Evolutionary conservation across 371 early-diverging fungal genomes (phyloP).

Genomic region (Entomophthora muscae): DNA sequence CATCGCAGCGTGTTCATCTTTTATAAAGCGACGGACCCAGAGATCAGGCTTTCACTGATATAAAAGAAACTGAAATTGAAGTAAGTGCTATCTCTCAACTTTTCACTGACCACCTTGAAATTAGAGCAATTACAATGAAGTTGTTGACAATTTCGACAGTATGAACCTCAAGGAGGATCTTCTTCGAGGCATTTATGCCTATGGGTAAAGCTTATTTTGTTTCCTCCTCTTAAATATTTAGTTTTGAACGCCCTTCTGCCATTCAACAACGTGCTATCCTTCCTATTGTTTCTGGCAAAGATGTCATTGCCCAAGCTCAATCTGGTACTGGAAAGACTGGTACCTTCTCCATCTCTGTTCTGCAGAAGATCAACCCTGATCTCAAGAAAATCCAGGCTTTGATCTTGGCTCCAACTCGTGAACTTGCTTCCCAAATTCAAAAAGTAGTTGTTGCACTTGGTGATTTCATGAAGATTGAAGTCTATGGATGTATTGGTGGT

Average conservation of each 20-base stretch:
- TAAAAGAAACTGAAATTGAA: constrained; percentile 24
- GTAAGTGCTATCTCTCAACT: constrained; percentile 12
- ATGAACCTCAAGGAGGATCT: constrained; percentile 68
- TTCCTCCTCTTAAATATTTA: constrained; percentile 9
- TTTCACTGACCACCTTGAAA: constrained; percentile 16
- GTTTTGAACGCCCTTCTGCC: constrained; percentile 76
- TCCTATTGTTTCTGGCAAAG: constrained; percentile 64
- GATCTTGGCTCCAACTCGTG: constrained; percentile 81
- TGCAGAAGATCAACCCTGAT: constrained; percentile 65
- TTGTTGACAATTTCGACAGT: constrained; percentile 63
- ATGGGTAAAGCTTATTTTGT: constrained; percentile 33
- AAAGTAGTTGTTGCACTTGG: constrained; percentile 68
- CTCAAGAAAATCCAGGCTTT: constrained; percentile 68
- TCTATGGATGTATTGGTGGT: constrained; percentile 84
- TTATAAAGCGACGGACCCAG: background rate
- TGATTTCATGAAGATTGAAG: constrained; percentile 62
- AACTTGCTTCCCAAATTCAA: constrained; percentile 81
- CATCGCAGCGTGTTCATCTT: background rate
- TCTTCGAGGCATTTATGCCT: constrained; percentile 76
- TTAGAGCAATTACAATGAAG: constrained; percentile 54
- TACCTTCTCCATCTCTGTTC: constrained; percentile 82
- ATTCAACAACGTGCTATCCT: constrained; percentile 87
- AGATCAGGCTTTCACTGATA: constrained; percentile 12
- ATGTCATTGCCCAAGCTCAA: constrained; percentile 91
- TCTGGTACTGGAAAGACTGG: constrained; percentile 97